phyloP scores from a whole-genome alignment of 176 grass and related monocot species.

The Oryza glaberrima region DNA sequence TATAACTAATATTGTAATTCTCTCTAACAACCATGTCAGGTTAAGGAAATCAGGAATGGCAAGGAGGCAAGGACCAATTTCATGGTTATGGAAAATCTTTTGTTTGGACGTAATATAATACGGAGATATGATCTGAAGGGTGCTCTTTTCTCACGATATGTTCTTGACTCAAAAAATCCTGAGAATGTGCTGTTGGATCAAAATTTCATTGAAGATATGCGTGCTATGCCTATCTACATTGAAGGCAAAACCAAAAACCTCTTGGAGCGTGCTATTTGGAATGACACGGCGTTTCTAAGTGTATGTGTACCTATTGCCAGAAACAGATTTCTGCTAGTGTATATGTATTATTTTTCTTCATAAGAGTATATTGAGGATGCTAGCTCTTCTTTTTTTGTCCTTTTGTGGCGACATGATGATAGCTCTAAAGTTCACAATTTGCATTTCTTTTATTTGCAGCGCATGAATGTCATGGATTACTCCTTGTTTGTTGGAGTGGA shows the following conservation, averaged over 20 bases:
- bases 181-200: conserved; percentile 85
- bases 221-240: conserved; percentile 74
- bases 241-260: conserved; percentile 72
- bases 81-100: conserved; percentile 98
- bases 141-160: conserved; percentile 68
- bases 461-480: conserved; percentile 93
- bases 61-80: conserved; percentile 78
- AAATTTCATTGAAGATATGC: conserved; percentile 95
- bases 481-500: conserved; percentile 91
- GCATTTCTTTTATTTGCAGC: conserved; percentile 51
- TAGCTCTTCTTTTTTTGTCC: not conserved
- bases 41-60: conserved; percentile 70
- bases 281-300: conserved; percentile 82
- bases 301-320: conserved; percentile 59
- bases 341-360: conserved; percentile 15
- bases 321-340: conserved; percentile 20
- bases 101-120: conserved; percentile 76
- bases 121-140: conserved; percentile 92
- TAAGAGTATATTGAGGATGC: conserved; percentile 16
- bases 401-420: conserved; percentile 6
- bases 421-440: conserved; percentile 23
- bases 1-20: conserved; percentile 33
- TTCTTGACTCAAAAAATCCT: conserved; percentile 51
- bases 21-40: conserved; percentile 47
- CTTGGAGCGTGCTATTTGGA: conserved; percentile 91